Conservation (phyloP, 495 filamentous ascomycete genomes). For the Penicillium paradoxum region DNA sequence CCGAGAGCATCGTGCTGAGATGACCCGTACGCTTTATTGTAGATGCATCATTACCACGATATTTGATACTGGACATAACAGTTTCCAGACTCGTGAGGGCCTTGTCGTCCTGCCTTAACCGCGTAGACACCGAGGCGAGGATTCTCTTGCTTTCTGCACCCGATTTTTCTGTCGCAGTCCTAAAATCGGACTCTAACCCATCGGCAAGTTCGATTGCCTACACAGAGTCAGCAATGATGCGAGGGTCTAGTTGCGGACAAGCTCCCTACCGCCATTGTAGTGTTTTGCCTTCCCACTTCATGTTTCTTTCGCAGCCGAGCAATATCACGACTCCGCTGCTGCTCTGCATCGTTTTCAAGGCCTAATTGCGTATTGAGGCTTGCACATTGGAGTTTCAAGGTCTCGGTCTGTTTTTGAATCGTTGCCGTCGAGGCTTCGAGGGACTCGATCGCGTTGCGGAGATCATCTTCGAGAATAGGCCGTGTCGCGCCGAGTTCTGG, state of each 20-base stretch:
- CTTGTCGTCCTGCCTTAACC: slow-evolving; percentile 40
- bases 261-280: slow-evolving; percentile 28
- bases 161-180: slow-evolving; percentile 28
- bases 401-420: slow-evolving; percentile 33
- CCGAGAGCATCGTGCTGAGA: slow-evolving; percentile 27
- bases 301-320: slow-evolving; percentile 34
- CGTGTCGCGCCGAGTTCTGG: slow-evolving; percentile 27
- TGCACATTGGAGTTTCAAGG: slow-evolving; percentile 29
- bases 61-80: slow-evolving; percentile 25
- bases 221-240: slow-evolving; percentile 15
- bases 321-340: slow-evolving; percentile 23
- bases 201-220: slow-evolving; percentile 34
- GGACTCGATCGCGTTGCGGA: slow-evolving; percentile 33
- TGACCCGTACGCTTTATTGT: slow-evolving; percentile 25
- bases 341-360: slow-evolving; percentile 19
- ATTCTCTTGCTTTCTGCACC: slow-evolving; percentile 33
- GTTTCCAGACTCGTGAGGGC: slow-evolving; percentile 26
- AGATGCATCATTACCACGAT: slow-evolving; percentile 26
- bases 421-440: slow-evolving; percentile 35
- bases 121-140: slow-evolving; percentile 29
- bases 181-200: slow-evolving; percentile 30
- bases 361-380: slow-evolving; percentile 24
- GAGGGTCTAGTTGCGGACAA: not conserved
- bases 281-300: slow-evolving; percentile 34
- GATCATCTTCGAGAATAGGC: slow-evolving; percentile 38